A percentile compares a stretch with the other conserved stretches of the same genome.
These are phyloP conservation scores for Mortierella sp. DNA, from an alignment of 371 early-diverging fungal genomes.

Conservation along the genomic window DNA sequence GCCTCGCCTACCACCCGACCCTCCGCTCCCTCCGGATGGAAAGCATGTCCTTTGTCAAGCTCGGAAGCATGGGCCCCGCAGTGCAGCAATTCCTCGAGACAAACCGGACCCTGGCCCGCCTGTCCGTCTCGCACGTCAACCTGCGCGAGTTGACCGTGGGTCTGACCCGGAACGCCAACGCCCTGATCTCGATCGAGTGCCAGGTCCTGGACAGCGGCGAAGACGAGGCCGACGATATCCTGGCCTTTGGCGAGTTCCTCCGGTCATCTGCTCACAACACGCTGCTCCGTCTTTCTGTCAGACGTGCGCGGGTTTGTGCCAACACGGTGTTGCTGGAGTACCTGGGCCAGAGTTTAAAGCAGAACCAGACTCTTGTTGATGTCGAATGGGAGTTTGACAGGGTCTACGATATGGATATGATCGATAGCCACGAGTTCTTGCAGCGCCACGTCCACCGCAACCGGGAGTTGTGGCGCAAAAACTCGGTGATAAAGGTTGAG, in stretches of 20 bases:
- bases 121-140: constrained; percentile 44
- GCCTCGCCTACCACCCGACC: constrained; percentile 14
- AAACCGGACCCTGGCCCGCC: constrained; percentile 27
- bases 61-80: constrained; percentile 38
- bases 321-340: constrained; percentile 27
- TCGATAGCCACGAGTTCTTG: constrained; percentile 15
- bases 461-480: constrained; percentile 42
- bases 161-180: constrained; percentile 11
- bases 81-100: constrained; percentile 30
- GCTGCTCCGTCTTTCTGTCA: constrained; percentile 40
- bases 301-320: constrained; percentile 35
- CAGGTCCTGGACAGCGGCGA: constrained; percentile 40
- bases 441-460: constrained; percentile 40
- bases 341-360: constrained; percentile 34
- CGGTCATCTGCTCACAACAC: constrained; percentile 19
- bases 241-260: constrained; percentile 36
- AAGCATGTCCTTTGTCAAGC: constrained; percentile 26
- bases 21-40: constrained; percentile 35
- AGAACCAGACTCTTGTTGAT: constrained; percentile 38
- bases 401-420: constrained; percentile 23
- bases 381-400: constrained; percentile 48
- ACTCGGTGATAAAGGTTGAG: constrained; percentile 2
- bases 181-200: constrained; percentile 31
- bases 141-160: constrained; percentile 40
- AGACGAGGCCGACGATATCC: constrained; percentile 22